Base-by-base conservation (phyloP, 2,329 filamentous ascomycete species). In the Aspergillus viridinutans region DNA sequence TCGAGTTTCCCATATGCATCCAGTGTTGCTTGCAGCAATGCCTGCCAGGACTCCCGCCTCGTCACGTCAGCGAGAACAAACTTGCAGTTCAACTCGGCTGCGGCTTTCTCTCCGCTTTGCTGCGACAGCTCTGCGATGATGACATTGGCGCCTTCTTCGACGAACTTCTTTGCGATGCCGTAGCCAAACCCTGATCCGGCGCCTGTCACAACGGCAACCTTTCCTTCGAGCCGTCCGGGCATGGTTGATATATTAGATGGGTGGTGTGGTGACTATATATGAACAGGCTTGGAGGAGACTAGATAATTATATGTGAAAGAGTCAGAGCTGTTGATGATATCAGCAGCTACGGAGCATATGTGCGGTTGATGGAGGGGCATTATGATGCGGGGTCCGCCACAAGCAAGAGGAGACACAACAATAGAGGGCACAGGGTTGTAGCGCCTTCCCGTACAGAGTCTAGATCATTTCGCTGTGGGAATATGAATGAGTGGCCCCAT, bases 141-240 rank as follows among this genome's bases (percentile, higher is more conserved):
- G 25, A 75, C 71, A 56, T 72, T 71, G 57, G 70, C 72, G 45
- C 72, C 72, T 60, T 74, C 72, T 23, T 67, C 50, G 40, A 68
- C 64, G 58, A 74, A 75, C 52, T 71, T 69, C 51, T 64, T 61
- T 42, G 72, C 69, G 45, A 72, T 72, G 47, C 68, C 72, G 2
- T 67, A 64, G 20, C 73, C 73, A 55, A 74, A 75, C 23, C 73
- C 73, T 25, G 73, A 74, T 7, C 69, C 73, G 21, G 69, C 69
- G 20, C 74, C 74, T 12, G 74, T 76, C 25, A 76, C 68, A 40
- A 76, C 73, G 54, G 74, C 73, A 26, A 76, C 72, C 62, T 76
- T 76, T 38, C 72, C 73, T 48, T 68, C 66, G 8, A 76, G 61
- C 12, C 72, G 69, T 50, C 63, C 60, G n/a, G 60, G 6, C 59